Base-by-base conservation (phyloP, 352 stramenopile species). In the Phytophthora sansomeana region DNA sequence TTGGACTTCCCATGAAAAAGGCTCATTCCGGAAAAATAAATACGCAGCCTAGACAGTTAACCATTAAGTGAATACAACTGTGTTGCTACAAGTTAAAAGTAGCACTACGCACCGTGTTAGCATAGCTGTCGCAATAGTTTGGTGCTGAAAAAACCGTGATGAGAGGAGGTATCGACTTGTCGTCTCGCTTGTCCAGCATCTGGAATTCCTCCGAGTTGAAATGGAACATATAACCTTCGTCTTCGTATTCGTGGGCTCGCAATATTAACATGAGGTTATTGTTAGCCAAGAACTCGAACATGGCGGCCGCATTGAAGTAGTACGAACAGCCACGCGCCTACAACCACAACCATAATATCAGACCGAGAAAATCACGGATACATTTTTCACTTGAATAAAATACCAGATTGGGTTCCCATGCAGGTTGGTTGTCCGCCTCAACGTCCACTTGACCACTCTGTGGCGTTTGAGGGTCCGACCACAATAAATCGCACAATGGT, bases 81-180 rank as follows among this genome's bases (percentile, higher is more conserved):
- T n/a, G n/a, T n/a, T n/a, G n/a, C n/a, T n/a, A n/a, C n/a, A n/a
- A n/a, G n/a, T n/a, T n/a, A n/a, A n/a, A n/a, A n/a, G n/a, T 13
- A 56, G 14, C 1, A 32, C 30, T 43, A 21, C 69, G 46, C 52
- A 93, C 87, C 78, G 78, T 77, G 42, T 95, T 94, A 8, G 67
- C 61, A 32, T 92, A 86, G 11, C 70, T 78, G 72, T 98, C 95
- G 58, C 95, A 99, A 71, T 99, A 98, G 62, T 98, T 98, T 1
- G 95, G 92, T 5, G 96, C 96, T 19, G 87, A 98, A 77, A 98
- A 99, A 5, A 99, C 86, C 0, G 96, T 99, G 43, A 99, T 91
- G 16, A 99, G 70, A 16, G 87, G 85, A 30, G 85, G 74, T 43
- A 92, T 63, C 2, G 65, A 72, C 19, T 77, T 85, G 58, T 89